Base-by-base conservation (phyloP, 2,329 filamentous ascomycete species). In the Aschersonia sp. region DNA sequence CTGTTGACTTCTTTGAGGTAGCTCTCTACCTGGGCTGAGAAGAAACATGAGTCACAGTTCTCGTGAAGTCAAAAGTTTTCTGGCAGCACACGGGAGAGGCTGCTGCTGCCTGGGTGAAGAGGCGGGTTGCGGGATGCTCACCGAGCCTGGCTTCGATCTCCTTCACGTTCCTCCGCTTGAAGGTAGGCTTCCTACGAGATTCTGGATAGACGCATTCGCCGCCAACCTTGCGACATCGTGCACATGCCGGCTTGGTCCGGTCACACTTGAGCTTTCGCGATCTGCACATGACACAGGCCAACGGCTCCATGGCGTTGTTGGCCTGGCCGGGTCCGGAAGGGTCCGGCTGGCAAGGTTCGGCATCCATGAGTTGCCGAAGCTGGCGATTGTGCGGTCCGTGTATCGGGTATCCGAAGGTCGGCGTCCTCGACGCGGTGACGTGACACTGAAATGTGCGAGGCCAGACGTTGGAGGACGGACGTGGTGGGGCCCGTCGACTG, bases 231-330 rank as follows among this genome's bases (percentile, higher is more conserved):
- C 77, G 70, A 63, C 90, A 95, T 22, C 88, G 89, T 41, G 79
- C 77, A 58, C 90, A 95, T 30, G 79, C 77, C 12, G 88, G 88
- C 58, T 81, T 84, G 44, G 70, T 71, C 32, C 88, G 84, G 65
- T 95, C 88, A 66, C 89, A 95, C 64, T 84, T 84, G 55, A 95
- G 69, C 66, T 95, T 95, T 55, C 88, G 75, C 58, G 82, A 82
- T 53, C 89, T 76, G 63, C 88, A 95, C 47, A 86, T 74, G 31
- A 92, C 81, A 61, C 88, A 94, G 14, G 88, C 85, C 63, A 94
- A 81, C 22, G 68, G 63, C 55, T 73, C 71, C 14, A 53, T 59
- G 51, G 48, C 56, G 11, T 12, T 30, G 10, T 6, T 9, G 32
- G 8, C 32, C 8, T 12, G 8, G 32, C 8, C 8, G 32, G 8